Base-by-base conservation (phyloP, 345 rosid genomes). In the Zanthoxylum bungeanum region DNA sequence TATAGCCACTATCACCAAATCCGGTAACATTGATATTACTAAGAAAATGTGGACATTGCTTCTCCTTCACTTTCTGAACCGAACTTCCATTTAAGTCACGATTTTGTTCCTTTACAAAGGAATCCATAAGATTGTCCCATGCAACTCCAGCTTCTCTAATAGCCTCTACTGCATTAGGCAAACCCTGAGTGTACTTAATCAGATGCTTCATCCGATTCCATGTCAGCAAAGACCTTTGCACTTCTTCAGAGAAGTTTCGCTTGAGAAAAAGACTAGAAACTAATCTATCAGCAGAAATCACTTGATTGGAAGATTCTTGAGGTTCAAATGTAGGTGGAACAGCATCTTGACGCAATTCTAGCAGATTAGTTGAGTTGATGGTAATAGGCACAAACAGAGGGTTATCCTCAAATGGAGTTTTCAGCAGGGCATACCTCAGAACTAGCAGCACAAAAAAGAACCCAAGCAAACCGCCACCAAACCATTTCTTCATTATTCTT, bases 401-500 rank as follows among this genome's bases (percentile, higher is more conserved):
- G 63, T 57, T 68, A 22, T 73, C 77, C 25, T 75, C 78, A 28
- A 71, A 42, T 33, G 79, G 68, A 57, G 46, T 74, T 49, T 74
- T 76, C 77, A 76, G 55, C 46, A 82, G 63, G 64, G 75, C 68
- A 71, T 76, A 73, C 56, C 83, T 79, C 71, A 82, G 56, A 42
- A 82, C 47, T 67, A 79, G 64, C 66, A 82, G 67, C 80, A 82
- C 71, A 68, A 79, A 71, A 74, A 82, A 49, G 76, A 82, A 73
- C 17, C 78, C 80, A 82, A 76, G 21, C 57, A 82, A 17, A 58
- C 74, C 66, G 34, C 80, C 81, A 21, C 81, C 78, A 21, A 66
- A 52, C 81, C 85, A 76, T 74, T 77, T 76, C 81, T 79, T 82
- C 85, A 82, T 82, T 68, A 46, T 76, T 28, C 33, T 69, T 44